phyloP scores from a whole-genome alignment of 768 basidiomycete species.

The Brasilioporus rufonigricans region DNA sequence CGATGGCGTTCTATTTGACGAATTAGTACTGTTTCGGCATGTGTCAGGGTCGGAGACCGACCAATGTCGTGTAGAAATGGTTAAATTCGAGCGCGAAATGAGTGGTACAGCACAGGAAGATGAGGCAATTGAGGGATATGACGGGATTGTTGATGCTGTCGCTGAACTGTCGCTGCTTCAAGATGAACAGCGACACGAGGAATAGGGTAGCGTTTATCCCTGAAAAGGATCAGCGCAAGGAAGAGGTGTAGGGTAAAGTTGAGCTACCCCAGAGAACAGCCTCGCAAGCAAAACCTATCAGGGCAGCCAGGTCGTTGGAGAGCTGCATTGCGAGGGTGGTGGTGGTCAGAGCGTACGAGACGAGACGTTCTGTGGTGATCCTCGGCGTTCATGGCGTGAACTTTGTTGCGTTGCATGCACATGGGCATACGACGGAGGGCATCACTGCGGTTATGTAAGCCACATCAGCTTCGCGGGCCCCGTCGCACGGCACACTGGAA shows the following conservation, averaged over 20 bases:
- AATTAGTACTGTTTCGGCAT: not conserved
- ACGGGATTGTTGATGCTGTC: conserved; percentile 23
- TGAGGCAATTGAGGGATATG: conserved; percentile 27
- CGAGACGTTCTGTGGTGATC: not conserved
- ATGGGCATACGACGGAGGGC: not conserved
- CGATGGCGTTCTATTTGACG: conserved; percentile 20
- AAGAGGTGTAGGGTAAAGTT: not conserved
- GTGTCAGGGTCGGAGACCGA: conserved; percentile 12
- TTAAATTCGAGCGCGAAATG: conserved; percentile 36
- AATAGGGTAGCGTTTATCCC: conserved; percentile 29
- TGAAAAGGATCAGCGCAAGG: not conserved
- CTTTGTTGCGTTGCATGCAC: not conserved
- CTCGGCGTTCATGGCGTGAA: not conserved
- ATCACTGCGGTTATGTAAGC: not conserved
- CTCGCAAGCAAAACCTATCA: conserved; percentile 39
- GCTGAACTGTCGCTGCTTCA: conserved; percentile 10
- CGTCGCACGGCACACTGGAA: too few relatives aligned
- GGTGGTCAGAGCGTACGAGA: not conserved
- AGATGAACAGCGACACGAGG: conserved; percentile 25
- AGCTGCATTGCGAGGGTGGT: conserved; percentile 21
- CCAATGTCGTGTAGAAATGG: conserved; percentile 34
- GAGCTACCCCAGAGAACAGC: conserved; percentile 34
- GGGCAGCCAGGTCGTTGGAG: conserved; percentile 30
- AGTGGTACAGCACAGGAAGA: conserved; percentile 34
- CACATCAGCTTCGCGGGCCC: not conserved